Evolutionary conservation across 768 basidiomycete genomes (phyloP).

Genomic region (Auricularia sp.): DNA sequence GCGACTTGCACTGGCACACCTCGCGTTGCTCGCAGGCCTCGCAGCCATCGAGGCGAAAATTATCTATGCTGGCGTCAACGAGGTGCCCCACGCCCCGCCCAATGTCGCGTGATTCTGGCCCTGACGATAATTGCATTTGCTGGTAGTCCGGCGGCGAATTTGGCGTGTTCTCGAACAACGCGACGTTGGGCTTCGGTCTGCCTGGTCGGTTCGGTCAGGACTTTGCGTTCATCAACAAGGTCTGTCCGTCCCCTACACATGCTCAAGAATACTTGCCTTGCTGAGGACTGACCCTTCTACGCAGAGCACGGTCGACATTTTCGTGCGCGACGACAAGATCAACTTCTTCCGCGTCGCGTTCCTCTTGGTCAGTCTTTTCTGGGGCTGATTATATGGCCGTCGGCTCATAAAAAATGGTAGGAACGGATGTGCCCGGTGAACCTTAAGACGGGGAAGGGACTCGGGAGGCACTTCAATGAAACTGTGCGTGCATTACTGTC

Average conservation of each 20-base stretch:
- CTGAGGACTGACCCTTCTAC: not conserved
- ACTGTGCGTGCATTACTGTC: slow-evolving; percentile 20
- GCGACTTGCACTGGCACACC: too few relatives aligned
- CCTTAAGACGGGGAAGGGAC: slow-evolving; percentile 27
- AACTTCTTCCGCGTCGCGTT: slow-evolving; percentile 42
- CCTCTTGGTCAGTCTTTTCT: slow-evolving; percentile 21
- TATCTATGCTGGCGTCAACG: slow-evolving; percentile 37
- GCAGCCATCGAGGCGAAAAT: slow-evolving; percentile 19
- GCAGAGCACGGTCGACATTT: slow-evolving; percentile 37
- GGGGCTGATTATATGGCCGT: too few relatives aligned
- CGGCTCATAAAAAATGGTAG: slow-evolving; percentile 5
- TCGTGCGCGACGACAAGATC: slow-evolving; percentile 38
- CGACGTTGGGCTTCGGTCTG: slow-evolving; percentile 30
- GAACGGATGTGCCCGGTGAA: slow-evolving; percentile 26
- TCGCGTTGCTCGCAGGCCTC: too few relatives aligned
- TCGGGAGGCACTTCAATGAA: slow-evolving; percentile 36
- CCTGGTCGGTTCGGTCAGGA: slow-evolving; percentile 35
- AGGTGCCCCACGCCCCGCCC: slow-evolving; percentile 19
- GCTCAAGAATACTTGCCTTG: not conserved
- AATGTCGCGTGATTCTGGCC: too few relatives aligned
- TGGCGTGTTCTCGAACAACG: slow-evolving; percentile 28
- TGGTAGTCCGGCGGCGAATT: slow-evolving; percentile 38
- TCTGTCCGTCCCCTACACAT: slow-evolving; percentile 9
- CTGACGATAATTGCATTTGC: not conserved
- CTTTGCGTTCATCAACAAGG: slow-evolving; percentile 41